Conservation (phyloP, 768 basidiomycete species). For the Hydnum rufescens region DNA sequence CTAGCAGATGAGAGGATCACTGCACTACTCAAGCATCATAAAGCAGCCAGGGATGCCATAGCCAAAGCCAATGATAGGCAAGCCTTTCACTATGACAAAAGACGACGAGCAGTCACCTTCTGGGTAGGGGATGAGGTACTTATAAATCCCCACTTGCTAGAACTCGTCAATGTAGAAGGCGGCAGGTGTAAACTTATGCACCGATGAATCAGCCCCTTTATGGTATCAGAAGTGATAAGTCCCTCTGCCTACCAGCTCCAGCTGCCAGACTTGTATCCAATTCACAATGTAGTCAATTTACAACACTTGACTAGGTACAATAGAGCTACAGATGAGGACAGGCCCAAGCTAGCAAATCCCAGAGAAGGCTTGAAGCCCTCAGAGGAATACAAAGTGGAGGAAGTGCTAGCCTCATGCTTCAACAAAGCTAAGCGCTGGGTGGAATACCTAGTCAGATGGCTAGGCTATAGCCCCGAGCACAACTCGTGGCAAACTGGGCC, state of each 20-base stretch:
- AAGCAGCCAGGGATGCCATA: slow-evolving; percentile 12
- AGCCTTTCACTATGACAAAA: slow-evolving; percentile 13
- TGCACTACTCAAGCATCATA: too few relatives aligned
- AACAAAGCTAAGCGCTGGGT: background rate
- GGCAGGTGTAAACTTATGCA: slow-evolving; percentile 16
- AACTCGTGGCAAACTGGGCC: background rate
- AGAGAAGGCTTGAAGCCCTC: background rate
- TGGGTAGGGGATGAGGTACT: slow-evolving; percentile 13
- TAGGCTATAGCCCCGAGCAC: background rate
- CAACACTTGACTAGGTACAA: slow-evolving; percentile 14
- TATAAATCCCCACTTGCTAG: too few relatives aligned
- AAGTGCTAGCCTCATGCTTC: background rate
- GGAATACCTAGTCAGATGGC: background rate
- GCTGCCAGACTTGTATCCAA: slow-evolving; percentile 16
- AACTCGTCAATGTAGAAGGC: too few relatives aligned
- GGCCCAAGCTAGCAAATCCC: background rate
- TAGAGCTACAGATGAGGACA: background rate
- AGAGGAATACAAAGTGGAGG: background rate
- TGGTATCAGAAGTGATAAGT: slow-evolving; percentile 16
- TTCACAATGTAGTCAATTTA: slow-evolving; percentile 20
- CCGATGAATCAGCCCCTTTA: slow-evolving; percentile 19
- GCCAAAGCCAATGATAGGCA: slow-evolving; percentile 14
- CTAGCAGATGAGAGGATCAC: too few relatives aligned
- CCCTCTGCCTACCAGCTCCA: slow-evolving; percentile 16
- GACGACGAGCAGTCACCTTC: slow-evolving; percentile 12